phyloP scores from a whole-genome alignment of 2,329 filamentous ascomycete genomes.

The Polytolypa hystricis region DNA sequence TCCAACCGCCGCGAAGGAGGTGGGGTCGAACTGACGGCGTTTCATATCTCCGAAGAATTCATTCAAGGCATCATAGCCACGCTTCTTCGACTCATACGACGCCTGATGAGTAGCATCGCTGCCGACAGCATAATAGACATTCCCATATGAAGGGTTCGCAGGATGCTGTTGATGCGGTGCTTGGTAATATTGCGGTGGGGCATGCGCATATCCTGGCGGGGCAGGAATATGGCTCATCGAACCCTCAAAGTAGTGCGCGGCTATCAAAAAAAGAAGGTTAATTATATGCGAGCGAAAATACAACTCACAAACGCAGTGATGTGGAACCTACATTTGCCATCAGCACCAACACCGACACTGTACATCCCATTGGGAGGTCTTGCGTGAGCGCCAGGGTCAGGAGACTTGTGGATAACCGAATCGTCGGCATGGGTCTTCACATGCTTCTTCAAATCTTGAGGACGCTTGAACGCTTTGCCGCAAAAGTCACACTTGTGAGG shows the following conservation, averaged over 20 bases:
- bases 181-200: constrained; percentile 39
- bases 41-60: constrained; percentile 93
- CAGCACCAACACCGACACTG: constrained; percentile 17
- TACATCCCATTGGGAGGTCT: constrained; percentile 34
- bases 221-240: constrained; percentile 39
- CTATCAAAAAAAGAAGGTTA: constrained; percentile 22
- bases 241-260: constrained; percentile 46
- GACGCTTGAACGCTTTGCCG: constrained; percentile 97
- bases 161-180: constrained; percentile 41
- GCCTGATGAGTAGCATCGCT: constrained; percentile 56
- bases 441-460: constrained; percentile 98
- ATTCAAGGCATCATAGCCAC: constrained; percentile 76
- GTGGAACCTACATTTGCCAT: constrained; percentile 25
- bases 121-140: constrained; percentile 68
- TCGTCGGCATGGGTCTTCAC: constrained; percentile 98
- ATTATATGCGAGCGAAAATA: background rate
- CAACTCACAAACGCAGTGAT: too few species aligned
- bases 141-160: constrained; percentile 50
- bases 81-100: constrained; percentile 63
- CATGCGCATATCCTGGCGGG: constrained; percentile 31
- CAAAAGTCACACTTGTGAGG: constrained; percentile 99
- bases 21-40: constrained; percentile 78
- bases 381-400: constrained; percentile 43
- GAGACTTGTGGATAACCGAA: constrained; percentile 60
- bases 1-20: constrained; percentile 82